phyloP scores from a whole-genome alignment of 176 grass and related monocot species.

The Oryza brachyantha region DNA sequence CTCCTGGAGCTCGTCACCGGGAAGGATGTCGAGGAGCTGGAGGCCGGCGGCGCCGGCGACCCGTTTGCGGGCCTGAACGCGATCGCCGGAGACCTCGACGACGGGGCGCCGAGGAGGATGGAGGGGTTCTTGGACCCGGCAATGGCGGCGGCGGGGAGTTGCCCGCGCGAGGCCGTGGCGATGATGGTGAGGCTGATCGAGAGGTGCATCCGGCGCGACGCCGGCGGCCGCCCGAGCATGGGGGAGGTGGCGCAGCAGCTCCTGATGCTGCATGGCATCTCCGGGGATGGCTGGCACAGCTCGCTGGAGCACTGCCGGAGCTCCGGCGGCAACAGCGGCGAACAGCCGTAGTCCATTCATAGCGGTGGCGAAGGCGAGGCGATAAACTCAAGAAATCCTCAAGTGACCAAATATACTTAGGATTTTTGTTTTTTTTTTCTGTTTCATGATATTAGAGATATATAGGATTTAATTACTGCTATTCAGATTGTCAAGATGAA shows the following conservation, averaged over 20 bases:
- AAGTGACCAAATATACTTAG: neutral
- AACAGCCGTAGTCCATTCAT: neutral
- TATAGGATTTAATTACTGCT: neutral
- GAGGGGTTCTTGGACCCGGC: conserved; percentile 60
- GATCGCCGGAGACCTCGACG: neutral
- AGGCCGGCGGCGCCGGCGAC: conserved; percentile 11
- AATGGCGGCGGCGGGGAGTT: conserved; percentile 36
- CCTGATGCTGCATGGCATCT: conserved; percentile 38
- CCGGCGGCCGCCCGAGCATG: conserved; percentile 39
- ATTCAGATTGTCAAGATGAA: neutral
- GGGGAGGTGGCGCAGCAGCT: conserved; percentile 56
- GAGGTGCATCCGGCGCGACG: conserved; percentile 40
- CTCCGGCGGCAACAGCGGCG: conserved; percentile 23
- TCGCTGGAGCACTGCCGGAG: conserved; percentile 30
- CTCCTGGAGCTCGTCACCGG: conserved; percentile 70
- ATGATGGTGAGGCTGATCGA: conserved; percentile 53
- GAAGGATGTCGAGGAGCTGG: conserved; percentile 41
- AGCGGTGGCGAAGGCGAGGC: neutral
- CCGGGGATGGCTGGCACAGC: conserved; percentile 20
- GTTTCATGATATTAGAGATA: too few relatives aligned
- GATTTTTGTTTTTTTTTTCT: too few relatives aligned
- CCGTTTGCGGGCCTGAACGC: neutral
- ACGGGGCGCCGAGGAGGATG: conserved; percentile 23
- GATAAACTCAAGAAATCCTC: neutral
- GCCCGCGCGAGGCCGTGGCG: conserved; percentile 28